Evolutionary conservation across 768 basidiomycete species (phyloP).

Genomic region (Fomitopsis pulvina): DNA sequence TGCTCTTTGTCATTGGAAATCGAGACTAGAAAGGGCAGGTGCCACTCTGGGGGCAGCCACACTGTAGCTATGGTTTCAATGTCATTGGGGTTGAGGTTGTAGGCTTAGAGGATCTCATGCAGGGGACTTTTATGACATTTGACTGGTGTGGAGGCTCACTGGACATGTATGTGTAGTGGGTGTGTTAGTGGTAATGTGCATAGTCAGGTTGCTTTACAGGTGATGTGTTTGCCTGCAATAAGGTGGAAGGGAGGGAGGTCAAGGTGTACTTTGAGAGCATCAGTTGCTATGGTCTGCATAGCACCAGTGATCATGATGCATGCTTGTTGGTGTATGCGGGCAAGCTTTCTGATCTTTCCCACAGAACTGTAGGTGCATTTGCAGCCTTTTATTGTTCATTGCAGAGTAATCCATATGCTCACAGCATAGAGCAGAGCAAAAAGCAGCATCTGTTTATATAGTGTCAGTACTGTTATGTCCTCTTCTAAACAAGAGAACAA

Average conservation of each 20-base stretch:
- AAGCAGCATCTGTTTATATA: slow-evolving; percentile 12
- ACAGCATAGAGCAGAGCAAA: slow-evolving; percentile 27
- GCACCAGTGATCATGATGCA: too few relatives aligned
- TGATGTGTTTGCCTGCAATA: slow-evolving; percentile 8
- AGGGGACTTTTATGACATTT: slow-evolving; percentile 16
- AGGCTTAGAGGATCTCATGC: slow-evolving; percentile 16
- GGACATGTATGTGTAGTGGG: slow-evolving; percentile 10
- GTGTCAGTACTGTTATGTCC: too few relatives aligned
- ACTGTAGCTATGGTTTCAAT: slow-evolving; percentile 15
- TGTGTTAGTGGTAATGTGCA: slow-evolving; percentile 16
- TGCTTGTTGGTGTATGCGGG: slow-evolving; percentile 17
- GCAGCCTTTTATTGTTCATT: background rate
- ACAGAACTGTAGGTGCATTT: background rate
- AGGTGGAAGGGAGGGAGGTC: slow-evolving; percentile 14
- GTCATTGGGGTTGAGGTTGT: slow-evolving; percentile 6
- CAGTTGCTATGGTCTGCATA: slow-evolving; percentile 18
- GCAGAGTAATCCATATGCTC: slow-evolving; percentile 3
- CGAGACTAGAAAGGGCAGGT: background rate
- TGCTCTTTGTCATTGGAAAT: too few relatives aligned
- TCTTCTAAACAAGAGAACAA: too few relatives aligned
- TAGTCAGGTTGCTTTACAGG: slow-evolving; percentile 10
- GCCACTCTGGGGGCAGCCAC: slow-evolving; percentile 9
- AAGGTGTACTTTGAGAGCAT: slow-evolving; percentile 17
- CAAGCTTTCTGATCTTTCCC: slow-evolving; percentile 7
- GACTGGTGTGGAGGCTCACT: slow-evolving; percentile 3